These are phyloP conservation scores for Collybia sordida DNA, from an alignment of 768 basidiomycete genomes.

Conservation along the genomic window DNA sequence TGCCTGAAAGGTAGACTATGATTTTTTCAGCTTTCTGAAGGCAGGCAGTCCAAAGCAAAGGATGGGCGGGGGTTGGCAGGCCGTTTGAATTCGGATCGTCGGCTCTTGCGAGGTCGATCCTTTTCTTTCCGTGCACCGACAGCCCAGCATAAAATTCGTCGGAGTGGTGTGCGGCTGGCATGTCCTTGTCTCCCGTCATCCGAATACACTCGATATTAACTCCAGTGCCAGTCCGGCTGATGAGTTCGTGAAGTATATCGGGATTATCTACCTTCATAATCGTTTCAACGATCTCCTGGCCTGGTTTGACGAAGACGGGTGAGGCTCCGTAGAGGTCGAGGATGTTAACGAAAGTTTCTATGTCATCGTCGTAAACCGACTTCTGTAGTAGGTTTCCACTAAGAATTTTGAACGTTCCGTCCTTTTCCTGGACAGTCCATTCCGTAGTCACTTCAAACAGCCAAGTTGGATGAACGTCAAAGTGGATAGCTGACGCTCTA, in stretches of 20 bases:
- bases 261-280: conserved; percentile 41
- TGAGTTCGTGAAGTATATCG: conserved; percentile 58
- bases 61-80: conserved; percentile 15
- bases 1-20: conserved; percentile 47
- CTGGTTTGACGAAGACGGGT: conserved; percentile 26
- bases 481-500: conserved; percentile 42
- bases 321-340: conserved; percentile 41
- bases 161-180: conserved; percentile 29
- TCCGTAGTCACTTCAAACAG: conserved; percentile 26
- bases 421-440: conserved; percentile 1
- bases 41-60: conserved; percentile 46
- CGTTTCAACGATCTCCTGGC: conserved; percentile 12
- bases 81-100: conserved; percentile 44
- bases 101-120: conserved; percentile 48
- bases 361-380: conserved; percentile 43
- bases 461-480: conserved; percentile 33
- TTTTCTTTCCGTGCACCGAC: conserved; percentile 62
- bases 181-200: conserved; percentile 22
- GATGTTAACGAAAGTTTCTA: conserved; percentile 50
- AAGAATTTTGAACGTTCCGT: background rate
- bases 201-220: conserved; percentile 28
- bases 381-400: conserved; percentile 26
- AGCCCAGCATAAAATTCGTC: conserved; percentile 56
- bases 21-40: conserved; percentile 26
- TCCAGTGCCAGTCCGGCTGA: conserved; percentile 49